Evolutionary conservation across 805 yeast species (phyloP), one percentile per base, ranked within the genome.

Genomic region (Blastobotrys terrestris): DNA sequence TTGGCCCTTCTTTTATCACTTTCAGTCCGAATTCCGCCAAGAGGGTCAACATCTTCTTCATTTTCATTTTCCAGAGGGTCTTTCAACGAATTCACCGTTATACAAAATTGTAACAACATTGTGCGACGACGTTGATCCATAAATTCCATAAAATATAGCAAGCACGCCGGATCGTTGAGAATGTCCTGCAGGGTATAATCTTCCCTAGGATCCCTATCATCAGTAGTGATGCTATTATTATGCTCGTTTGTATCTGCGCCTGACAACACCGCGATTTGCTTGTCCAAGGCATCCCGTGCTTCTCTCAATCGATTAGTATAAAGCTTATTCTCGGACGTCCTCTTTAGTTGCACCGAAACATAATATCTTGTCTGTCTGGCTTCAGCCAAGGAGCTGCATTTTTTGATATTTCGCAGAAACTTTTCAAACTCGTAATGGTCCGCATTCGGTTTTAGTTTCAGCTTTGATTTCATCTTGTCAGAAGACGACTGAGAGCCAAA

Each of bases 51-150:
- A 46, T 51, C 43, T 1, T 56, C 57, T 3, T 63, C 53, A 41
- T 64, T 69, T 3, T 63, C 56, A 1, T 78, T 85, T 56, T 83
- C 87, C 15, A 90, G 66, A 0, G 97, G 96, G 48, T 85, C 85
- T 59, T 81, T 80, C 40, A 87, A 75, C 0, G 77, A 73, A 55
- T 87, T 85, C 2, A 88, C 84, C 1, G 79, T 76, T 3, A 77
- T 64, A 88, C 90, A 86, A 55, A 80, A 81, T 44, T 82, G 83
- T 2, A 88, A 61, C 26, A 82, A 62, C 0, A 67, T 68, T 1
- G 74, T 67, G 46, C 79, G 65, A 2, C 71, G 65, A 16, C 80
- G 61, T 48, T 73, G 75, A 31, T 78, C 80, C 84, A 81, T 78
- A 57, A 75, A 81, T 49, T 76, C 80, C 70, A 71, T 75, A 55